phyloP scores from a whole-genome alignment of 2,329 filamentous ascomycete genomes.

The Kalaharituber pfeilii region DNA sequence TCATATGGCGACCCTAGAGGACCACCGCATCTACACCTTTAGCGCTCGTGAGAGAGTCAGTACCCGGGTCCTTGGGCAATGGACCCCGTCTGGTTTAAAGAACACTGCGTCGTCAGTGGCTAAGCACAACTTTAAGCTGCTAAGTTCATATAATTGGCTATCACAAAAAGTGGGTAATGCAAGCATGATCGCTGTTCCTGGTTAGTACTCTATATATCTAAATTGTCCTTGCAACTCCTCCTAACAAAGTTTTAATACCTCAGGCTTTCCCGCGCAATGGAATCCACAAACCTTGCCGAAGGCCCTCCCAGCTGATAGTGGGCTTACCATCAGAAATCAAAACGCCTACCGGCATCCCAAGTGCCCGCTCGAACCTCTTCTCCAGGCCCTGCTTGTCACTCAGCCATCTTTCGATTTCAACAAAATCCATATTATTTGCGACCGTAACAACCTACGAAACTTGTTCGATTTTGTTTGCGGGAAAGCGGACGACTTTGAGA shows the following conservation, averaged over 20 bases:
- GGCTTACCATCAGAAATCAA: neutral
- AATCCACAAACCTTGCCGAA: neutral
- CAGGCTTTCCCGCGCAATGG: neutral
- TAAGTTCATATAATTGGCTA: conserved; percentile 20
- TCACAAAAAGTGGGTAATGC: conserved; percentile 5
- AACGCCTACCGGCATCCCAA: conserved; percentile 1
- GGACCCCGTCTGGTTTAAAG: neutral
- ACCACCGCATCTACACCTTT: no score
- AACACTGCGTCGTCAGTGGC: neutral
- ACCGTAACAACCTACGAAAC: conserved; percentile 10
- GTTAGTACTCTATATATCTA: conserved; percentile 4
- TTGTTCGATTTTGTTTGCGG: conserved; percentile 6
- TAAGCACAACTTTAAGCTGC: conserved; percentile 9
- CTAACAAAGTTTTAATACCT: neutral
- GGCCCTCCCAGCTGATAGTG: neutral
- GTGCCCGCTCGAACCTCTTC: conserved; percentile 10
- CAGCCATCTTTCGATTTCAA: conserved; percentile 4
- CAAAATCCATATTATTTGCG: conserved; percentile 8
- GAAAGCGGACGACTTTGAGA: neutral
- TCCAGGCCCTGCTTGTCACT: conserved; percentile 7
- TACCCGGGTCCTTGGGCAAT: neutral
- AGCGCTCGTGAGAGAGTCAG: no score
- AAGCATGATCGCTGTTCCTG: conserved; percentile 18
- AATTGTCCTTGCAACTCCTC: neutral
- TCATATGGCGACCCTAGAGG: no score